Evolutionary conservation across 371 early-diverging fungal species (phyloP).

Genomic region (Apophysomyces ossiformis): DNA sequence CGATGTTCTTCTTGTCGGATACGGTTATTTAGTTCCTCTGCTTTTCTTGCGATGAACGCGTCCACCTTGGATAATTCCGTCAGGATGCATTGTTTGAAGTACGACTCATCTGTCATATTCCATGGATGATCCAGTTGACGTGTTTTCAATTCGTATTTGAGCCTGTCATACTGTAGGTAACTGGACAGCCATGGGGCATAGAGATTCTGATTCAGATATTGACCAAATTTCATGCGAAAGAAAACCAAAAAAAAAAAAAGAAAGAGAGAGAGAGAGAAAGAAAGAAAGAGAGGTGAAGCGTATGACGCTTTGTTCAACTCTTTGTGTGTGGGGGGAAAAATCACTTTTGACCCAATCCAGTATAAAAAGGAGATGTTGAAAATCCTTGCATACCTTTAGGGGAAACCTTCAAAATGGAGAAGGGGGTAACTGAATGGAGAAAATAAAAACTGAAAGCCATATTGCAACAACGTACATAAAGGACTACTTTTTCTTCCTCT

Average conservation of each 20-base stretch:
- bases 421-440: background rate
- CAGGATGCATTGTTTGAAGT: conserved; percentile 69
- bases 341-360: no score
- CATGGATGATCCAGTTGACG: conserved; percentile 50
- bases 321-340: no score
- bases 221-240: conserved; percentile 10
- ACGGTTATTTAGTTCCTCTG: conserved; percentile 69
- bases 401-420: background rate
- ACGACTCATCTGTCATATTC: conserved; percentile 72
- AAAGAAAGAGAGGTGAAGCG: background rate
- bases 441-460: background rate
- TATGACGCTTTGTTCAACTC: no score
- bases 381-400: conserved; percentile 8
- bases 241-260: background rate
- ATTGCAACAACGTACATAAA: background rate
- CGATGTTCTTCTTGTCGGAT: conserved; percentile 70
- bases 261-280: background rate
- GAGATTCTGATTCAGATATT: conserved; percentile 31
- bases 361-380: background rate
- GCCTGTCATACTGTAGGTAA: conserved; percentile 39
- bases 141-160: conserved; percentile 38
- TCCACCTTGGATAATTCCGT: conserved; percentile 88
- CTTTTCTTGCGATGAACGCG: conserved; percentile 79
- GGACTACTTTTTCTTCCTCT: no score
- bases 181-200: conserved; percentile 45